phyloP scores from a whole-genome alignment of 371 early-diverging fungal genomes.

The Spraguea lophii region DNA sequence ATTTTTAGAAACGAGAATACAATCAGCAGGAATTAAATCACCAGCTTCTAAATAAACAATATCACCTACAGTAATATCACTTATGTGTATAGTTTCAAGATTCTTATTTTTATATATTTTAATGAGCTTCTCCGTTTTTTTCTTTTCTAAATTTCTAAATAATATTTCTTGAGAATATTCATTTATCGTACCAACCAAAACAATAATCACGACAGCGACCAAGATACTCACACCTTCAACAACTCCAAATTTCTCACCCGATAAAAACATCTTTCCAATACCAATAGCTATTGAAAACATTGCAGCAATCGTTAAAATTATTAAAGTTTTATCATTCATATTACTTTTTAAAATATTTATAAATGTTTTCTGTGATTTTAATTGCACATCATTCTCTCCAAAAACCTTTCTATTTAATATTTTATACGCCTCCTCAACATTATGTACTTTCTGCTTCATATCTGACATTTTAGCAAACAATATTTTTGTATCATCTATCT shows the following conservation, averaged over 20 bases:
- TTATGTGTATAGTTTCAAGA: slow-evolving; percentile 45
- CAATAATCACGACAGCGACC: slow-evolving; percentile 62
- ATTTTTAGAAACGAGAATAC: slow-evolving; percentile 56
- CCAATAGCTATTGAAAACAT: slow-evolving; percentile 57
- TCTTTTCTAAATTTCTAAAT: slow-evolving; percentile 68
- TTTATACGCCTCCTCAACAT: no score
- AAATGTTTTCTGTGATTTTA: not conserved
- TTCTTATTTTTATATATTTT: slow-evolving; percentile 45
- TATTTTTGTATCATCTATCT: no score
- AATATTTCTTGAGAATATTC: slow-evolving; percentile 78
- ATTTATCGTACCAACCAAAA: slow-evolving; percentile 70
- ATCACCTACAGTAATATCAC: slow-evolving; percentile 52
- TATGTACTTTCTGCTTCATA: no score
- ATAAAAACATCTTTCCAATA: slow-evolving; percentile 52
- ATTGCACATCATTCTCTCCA: no score
- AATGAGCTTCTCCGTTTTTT: slow-evolving; percentile 54
- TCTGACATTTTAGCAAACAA: no score
- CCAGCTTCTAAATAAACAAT: slow-evolving; percentile 71
- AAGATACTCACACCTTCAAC: slow-evolving; percentile 67
- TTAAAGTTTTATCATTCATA: slow-evolving; percentile 49
- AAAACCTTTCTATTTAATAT: no score
- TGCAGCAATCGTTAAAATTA: slow-evolving; percentile 50
- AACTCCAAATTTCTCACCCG: slow-evolving; percentile 48
- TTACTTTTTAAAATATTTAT: slow-evolving; percentile 28
- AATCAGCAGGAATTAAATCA: slow-evolving; percentile 68